Conservation (phyloP, 2,329 filamentous ascomycete species). For the Xylariaceae sp. region DNA sequence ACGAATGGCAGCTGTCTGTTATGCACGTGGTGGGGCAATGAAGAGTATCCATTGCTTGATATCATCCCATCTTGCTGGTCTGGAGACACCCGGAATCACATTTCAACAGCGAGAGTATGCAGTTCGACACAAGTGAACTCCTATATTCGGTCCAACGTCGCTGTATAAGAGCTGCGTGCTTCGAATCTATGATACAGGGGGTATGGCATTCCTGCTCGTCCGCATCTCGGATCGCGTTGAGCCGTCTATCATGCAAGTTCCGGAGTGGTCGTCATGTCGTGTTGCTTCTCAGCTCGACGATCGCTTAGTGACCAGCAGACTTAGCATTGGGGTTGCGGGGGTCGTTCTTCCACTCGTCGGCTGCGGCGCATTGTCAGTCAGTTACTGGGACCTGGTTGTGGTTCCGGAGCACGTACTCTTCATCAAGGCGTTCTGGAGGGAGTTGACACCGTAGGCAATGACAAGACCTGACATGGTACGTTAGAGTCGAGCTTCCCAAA, state of each 20-base stretch:
- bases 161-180: slow-evolving; percentile 22
- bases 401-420: slow-evolving; percentile 52
- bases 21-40: background rate
- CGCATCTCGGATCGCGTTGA: slow-evolving; percentile 21
- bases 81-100: background rate
- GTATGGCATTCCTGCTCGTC: slow-evolving; percentile 18
- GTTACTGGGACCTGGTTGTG: background rate
- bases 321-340: slow-evolving; percentile 72
- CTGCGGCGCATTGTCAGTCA: slow-evolving; percentile 42
- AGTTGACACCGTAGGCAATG: slow-evolving; percentile 89
- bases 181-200: slow-evolving; percentile 32
- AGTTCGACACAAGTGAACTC: slow-evolving; percentile 14
- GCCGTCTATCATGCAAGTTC: slow-evolving; percentile 27
- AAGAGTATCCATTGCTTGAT: background rate
- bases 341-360: slow-evolving; percentile 95
- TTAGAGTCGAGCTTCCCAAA: slow-evolving; percentile 4
- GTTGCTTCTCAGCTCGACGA: background rate
- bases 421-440: slow-evolving; percentile 70
- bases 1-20: too few relatives aligned
- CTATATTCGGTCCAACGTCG: slow-evolving; percentile 19
- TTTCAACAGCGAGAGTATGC: background rate
- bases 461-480: slow-evolving; percentile 58
- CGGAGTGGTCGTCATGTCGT: slow-evolving; percentile 13
- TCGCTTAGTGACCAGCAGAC: slow-evolving; percentile 40
- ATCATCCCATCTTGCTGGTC: background rate